Conservation (phyloP, 768 basidiomycete species). For the Coprinopsis marcescibilis region DNA sequence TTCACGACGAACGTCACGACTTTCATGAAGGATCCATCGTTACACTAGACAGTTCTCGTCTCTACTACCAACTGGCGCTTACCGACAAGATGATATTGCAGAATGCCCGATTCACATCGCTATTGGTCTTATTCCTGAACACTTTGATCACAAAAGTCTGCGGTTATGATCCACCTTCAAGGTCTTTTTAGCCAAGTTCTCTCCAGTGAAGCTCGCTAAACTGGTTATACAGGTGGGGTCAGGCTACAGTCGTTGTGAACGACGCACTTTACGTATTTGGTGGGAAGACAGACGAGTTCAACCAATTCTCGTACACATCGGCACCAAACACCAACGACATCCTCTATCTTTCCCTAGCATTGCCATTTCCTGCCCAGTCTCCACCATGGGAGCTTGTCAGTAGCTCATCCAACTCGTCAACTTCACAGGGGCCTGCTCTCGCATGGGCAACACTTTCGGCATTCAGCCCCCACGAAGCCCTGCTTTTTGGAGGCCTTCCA, state of each 20-base stretch:
- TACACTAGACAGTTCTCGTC: not conserved
- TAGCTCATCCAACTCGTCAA: conserved; percentile 35
- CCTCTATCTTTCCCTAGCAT: conserved; percentile 58
- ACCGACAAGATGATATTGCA: not conserved
- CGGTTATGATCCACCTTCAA: not conserved
- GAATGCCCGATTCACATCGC: too few relatives aligned
- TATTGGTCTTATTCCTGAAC: not conserved
- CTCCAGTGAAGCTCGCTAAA: not conserved
- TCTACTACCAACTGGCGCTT: not conserved
- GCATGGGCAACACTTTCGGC: conserved; percentile 80
- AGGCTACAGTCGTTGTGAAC: conserved; percentile 55
- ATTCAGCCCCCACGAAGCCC: conserved; percentile 43
- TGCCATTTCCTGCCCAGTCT: conserved; percentile 49
- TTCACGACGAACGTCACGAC: not conserved
- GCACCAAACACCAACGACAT: conserved; percentile 72
- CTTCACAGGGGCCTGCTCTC: conserved; percentile 53
- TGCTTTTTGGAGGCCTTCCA: conserved; percentile 76
- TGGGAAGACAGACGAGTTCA: conserved; percentile 70
- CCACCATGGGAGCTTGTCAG: conserved; percentile 67
- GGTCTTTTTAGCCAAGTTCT: not conserved
- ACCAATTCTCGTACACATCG: conserved; percentile 64
- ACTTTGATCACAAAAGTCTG: not conserved
- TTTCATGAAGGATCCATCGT: not conserved
- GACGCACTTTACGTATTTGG: conserved; percentile 69
- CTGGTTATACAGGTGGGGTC: conserved; percentile 66